phyloP scores from a whole-genome alignment of 208 protist species.

The Strigomonas galati region DNA sequence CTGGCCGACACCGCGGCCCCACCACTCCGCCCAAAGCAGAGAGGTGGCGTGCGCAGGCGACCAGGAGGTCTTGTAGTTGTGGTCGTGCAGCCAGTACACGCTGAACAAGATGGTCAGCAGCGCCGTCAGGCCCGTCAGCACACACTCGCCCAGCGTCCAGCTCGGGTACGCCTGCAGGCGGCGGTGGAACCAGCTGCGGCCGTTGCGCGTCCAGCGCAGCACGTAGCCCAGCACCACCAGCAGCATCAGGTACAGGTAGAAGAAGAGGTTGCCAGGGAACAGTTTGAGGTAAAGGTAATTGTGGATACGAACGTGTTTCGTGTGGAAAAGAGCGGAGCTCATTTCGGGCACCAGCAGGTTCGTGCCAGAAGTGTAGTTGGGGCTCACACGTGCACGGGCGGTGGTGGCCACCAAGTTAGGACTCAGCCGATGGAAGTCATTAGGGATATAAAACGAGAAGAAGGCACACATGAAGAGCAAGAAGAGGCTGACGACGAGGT shows the following conservation, averaged over 20 bases:
- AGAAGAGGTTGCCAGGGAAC: conserved; percentile 66
- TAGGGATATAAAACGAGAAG: conserved; percentile 55
- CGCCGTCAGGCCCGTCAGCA: conserved; percentile 25
- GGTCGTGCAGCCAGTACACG: conserved; percentile 60
- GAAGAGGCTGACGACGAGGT: neutral
- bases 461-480: conserved; percentile 26
- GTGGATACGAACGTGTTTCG: conserved; percentile 29
- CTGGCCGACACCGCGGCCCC: conserved; percentile 49
- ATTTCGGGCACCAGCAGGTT: conserved; percentile 37
- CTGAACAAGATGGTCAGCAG: conserved; percentile 37
- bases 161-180: conserved; percentile 20
- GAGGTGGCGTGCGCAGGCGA: no score
- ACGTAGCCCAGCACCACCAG: conserved; percentile 25
- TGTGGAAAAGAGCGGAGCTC: conserved; percentile 36
- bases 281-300: conserved; percentile 41
- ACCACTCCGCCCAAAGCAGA: conserved; percentile 26
- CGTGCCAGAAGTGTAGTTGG: conserved; percentile 1
- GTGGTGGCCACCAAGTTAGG: conserved; percentile 21
- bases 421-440: conserved; percentile 32
- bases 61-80: conserved; percentile 76
- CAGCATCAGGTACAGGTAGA: conserved; percentile 43
- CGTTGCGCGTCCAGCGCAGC: conserved; percentile 23
- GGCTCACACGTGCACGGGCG: conserved; percentile 12
- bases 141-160: conserved; percentile 28
- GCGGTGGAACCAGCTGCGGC: conserved; percentile 21